Evolutionary conservation across 352 stramenopile genomes (phyloP), one percentile per base, ranked within the genome.

Genomic region (Pythium apleroticum): DNA sequence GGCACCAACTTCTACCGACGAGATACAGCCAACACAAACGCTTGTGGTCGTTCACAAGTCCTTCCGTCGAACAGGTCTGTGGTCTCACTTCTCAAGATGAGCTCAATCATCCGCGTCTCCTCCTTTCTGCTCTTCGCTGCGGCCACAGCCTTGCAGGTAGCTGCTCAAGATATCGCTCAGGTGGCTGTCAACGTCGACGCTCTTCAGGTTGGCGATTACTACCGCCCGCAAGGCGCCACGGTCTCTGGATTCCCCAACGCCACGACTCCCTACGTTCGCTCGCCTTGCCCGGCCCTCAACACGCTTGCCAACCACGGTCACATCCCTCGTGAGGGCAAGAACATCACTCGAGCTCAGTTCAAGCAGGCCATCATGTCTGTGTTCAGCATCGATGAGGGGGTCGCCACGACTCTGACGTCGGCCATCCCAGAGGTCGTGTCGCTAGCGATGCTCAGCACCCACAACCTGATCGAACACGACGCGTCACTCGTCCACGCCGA

Each of bases 251-350:
- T 19, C 9, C 33, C 37, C 4, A 22, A 37, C 35, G 37, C 33
- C 22, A 60, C 31, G 11, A 45, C 58, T n/a, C 30, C 31, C 17
- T 65, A 41, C 49, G 48, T 49, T 41, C 58, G 58, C 58, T 49
- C 30, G 30, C 69, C 71, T 19, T 77, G 66, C 39, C 71, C 66
- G 35, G 57, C 66, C 7, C 50, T 77, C 57, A 77, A 77, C 54
- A 49, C 66, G n/a, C 60, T 77, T 39, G 66, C 66, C 17, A 77
- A 75, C 39, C 77, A 88, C 67, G 77, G 74, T 27, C 75, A 84
- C 57, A 31, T 88, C 4, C 75, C 76, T 14, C 77, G 80, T 22
- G 72, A 76, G 41, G 75, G 77, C 52, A 77, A 81, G 57, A 76
- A 80, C 63, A 64, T 86, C 54, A 75, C 66, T 3, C 37, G 41